Base-by-base conservation (phyloP, 139 green algal species). In the Limnomonas spitsbergensis region DNA sequence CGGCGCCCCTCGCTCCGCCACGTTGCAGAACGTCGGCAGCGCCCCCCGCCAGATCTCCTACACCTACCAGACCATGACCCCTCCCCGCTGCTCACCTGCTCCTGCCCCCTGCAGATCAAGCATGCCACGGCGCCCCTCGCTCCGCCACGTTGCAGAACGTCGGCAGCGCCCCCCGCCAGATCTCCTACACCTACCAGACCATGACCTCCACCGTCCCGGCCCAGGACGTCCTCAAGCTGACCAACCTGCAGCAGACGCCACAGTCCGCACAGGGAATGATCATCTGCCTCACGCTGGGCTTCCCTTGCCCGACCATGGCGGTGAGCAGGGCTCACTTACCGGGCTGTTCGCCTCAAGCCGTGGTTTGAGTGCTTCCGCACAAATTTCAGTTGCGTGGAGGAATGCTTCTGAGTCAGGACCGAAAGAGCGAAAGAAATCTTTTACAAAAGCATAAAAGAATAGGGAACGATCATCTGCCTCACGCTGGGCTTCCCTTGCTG, bases 91-190 rank as follows among this genome's bases (percentile, higher is more conserved):
- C 47, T 61, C 14, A 29, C 47, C 20, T 61, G 47, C 61, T n/a
- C n/a, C n/a, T n/a, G n/a, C n/a, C n/a, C n/a, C n/a, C n/a, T 39
- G 29, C 61, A 72, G 61, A 37, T 34, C 61, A 72, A 72, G 7
- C 9, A 7, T 72, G 61, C 29, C 61, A 20, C 61, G 27, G 61
- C 26, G 61, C 61, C 29, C 9, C 27, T 20, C 9, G 61, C 26
- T 20, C 9, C 24, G 61, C 61, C 27, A 72, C 61, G 24, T 7
- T 36, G 9, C 26, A 72, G 61, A 36, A 39, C 9, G 27, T 36
- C 9, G 61, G 61, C 61, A 61, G 47, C 47, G 14, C 20, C 14
- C 47, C 47, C 20, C 20, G 20, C 20, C 20, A 14, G 14, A 61
- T 61, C 47, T 20, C 47, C 14, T 61, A 61, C 47, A 61, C 47